Evolutionary conservation across 768 basidiomycete genomes (phyloP).

Genomic region (Terana coerulea): DNA sequence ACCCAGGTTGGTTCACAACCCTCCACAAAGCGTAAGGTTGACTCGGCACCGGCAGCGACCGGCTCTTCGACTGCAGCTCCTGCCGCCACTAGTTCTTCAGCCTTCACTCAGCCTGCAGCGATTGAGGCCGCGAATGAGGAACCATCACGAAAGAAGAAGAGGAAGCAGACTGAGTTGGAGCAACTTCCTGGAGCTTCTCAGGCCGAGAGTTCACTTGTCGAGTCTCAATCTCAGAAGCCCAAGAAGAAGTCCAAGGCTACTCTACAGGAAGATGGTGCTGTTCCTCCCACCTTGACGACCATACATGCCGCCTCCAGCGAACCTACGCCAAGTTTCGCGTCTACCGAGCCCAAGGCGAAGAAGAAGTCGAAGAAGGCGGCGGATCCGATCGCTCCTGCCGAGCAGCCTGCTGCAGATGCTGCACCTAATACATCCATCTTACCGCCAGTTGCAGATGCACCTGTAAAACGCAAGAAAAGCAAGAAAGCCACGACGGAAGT

Average conservation of each 20-base stretch:
- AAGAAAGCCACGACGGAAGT: constrained; percentile 1
- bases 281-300: no score
- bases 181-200: neutral
- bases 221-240: neutral
- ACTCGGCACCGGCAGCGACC: no score
- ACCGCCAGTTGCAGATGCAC: neutral
- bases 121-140: constrained; percentile 9
- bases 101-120: neutral
- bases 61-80: no score
- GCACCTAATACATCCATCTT: neutral
- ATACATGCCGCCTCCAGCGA: no score
- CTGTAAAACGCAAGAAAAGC: neutral
- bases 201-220: neutral
- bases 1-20: no score
- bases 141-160: constrained; percentile 7
- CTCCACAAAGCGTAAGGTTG: no score
- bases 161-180: constrained; percentile 16
- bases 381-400: neutral
- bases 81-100: no score
- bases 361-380: constrained; percentile 18
- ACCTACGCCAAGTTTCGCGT: no score
- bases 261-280: no score
- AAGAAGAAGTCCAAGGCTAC: constrained; percentile 15
- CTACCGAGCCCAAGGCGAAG: constrained; percentile 2
- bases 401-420: neutral